Conservation (phyloP, 2,329 filamentous ascomycete genomes). For the Bipolaris zeicola region DNA sequence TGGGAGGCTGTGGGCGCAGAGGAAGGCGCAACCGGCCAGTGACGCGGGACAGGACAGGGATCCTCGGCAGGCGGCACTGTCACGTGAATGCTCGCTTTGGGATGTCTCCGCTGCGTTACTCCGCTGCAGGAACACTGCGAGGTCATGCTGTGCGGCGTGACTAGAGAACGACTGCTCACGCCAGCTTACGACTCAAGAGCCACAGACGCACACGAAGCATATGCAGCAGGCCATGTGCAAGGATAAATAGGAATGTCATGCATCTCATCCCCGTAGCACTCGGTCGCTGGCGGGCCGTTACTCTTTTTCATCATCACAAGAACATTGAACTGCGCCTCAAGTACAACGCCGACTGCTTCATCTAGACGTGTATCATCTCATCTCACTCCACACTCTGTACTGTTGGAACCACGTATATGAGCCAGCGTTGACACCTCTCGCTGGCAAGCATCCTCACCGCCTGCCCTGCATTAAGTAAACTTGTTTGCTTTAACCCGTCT, state of each 20-base stretch:
- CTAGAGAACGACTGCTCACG: neutral
- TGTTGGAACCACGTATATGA: constrained; percentile 41
- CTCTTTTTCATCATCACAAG: constrained; percentile 10
- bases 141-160: constrained; percentile 6
- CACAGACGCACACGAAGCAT: too few species aligned
- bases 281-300: neutral
- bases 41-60: constrained; percentile 29
- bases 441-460: constrained; percentile 37
- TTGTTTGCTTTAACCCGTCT: constrained; percentile 12
- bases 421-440: constrained; percentile 20
- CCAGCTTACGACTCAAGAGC: neutral
- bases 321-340: constrained; percentile 8
- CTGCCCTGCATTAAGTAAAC: constrained; percentile 17
- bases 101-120: constrained; percentile 9
- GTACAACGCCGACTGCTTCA: constrained; percentile 5
- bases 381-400: constrained; percentile 34
- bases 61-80: neutral
- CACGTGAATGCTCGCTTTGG: constrained; percentile 20
- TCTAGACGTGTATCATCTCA: constrained; percentile 33
- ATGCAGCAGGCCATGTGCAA: neutral
- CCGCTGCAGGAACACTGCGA: constrained; percentile 15
- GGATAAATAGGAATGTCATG: neutral
- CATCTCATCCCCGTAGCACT: neutral
- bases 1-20: constrained; percentile 11
- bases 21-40: constrained; percentile 19